Percentiles rank a stretch among this genome's conserved stretches.
phyloP scores from a whole-genome alignment of 441 rosid genomes.

The Hura crepitans region DNA sequence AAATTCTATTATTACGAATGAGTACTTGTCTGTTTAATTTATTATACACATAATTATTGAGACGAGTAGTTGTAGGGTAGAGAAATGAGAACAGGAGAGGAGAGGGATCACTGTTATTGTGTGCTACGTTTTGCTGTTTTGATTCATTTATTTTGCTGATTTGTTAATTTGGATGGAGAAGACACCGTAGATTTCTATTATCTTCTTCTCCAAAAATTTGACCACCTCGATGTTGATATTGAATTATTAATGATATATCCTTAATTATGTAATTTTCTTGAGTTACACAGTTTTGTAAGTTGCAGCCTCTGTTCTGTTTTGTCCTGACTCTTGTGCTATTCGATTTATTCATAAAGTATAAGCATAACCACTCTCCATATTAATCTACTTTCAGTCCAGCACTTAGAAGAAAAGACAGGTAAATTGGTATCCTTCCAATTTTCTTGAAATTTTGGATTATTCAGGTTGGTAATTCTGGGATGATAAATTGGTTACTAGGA shows the following conservation, averaged over 20 bases:
- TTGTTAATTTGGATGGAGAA: constrained; percentile 21
- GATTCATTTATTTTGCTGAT: constrained; percentile 23
- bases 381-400: too few species aligned
- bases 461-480: too few species aligned
- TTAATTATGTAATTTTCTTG: constrained; percentile 26
- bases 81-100: constrained; percentile 4
- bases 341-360: too few species aligned
- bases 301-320: not conserved
- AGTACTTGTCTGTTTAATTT: constrained; percentile 33
- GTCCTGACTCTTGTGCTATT: not conserved
- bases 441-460: not conserved
- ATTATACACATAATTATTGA: constrained; percentile 24
- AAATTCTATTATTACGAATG: constrained; percentile 26
- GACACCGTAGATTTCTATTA: constrained; percentile 20
- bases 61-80: constrained; percentile 23
- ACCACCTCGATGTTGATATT: constrained; percentile 9
- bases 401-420: not conserved
- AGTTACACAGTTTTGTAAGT: constrained; percentile 14
- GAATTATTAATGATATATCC: too few species aligned
- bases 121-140: constrained; percentile 29
- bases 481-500: too few species aligned
- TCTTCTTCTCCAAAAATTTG: constrained; percentile 9
- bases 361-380: too few species aligned
- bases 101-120: constrained; percentile 27
- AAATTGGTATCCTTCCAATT: not conserved